phyloP scores from a whole-genome alignment of 306 rosid genomes.

The Alnus glutinosa region DNA sequence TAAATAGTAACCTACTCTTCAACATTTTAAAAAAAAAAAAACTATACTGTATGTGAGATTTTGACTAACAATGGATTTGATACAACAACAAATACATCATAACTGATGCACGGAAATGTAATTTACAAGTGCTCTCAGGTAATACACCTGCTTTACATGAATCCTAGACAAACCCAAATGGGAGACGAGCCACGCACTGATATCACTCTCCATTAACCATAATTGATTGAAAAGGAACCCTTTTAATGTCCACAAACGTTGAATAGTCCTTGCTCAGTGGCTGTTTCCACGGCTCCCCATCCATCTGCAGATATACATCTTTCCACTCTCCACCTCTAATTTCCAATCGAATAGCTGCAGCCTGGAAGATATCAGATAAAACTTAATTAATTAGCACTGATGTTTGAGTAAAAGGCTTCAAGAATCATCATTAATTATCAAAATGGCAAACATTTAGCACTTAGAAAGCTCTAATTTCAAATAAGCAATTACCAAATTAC shows the following conservation, averaged over 20 bases:
- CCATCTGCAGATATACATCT: conserved; percentile 84
- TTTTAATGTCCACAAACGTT: conserved; percentile 82
- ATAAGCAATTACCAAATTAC: neutral
- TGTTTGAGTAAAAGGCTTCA: neutral
- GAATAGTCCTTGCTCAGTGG: conserved; percentile 66
- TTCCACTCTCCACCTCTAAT: conserved; percentile 93
- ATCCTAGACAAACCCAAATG: conserved; percentile 14
- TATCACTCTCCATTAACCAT: conserved; percentile 68
- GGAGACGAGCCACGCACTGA: conserved; percentile 7
- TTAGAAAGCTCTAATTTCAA: neutral
- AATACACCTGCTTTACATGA: conserved; percentile 20
- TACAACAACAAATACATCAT: conserved; percentile 7
- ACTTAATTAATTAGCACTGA: neutral
- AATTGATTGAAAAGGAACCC: conserved; percentile 75
- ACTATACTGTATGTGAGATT: neutral
- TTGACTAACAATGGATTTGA: neutral
- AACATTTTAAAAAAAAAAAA: neutral
- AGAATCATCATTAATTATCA: neutral
- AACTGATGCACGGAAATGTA: conserved; percentile 8
- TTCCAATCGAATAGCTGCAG: conserved; percentile 86
- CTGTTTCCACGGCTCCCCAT: conserved; percentile 99
- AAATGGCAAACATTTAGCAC: neutral
- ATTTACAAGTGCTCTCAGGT: conserved; percentile 27
- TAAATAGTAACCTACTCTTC: neutral
- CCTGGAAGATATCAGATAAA: conserved; percentile 50